Evolutionary conservation across 140 eudicot genomes (phyloP).

Genomic region (Senecio squalidus): DNA sequence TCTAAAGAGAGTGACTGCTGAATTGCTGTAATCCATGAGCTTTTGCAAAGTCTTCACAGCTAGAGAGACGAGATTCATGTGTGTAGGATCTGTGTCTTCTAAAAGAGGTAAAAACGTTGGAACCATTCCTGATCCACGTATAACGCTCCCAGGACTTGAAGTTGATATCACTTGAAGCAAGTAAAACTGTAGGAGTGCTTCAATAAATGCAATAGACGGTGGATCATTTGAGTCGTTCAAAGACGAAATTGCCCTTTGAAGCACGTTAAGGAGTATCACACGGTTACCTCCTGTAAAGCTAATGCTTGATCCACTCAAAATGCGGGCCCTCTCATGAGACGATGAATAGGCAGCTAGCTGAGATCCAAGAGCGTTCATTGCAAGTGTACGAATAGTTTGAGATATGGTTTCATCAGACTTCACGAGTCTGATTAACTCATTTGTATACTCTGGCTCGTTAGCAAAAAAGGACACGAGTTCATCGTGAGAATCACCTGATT

Average conservation of each 20-base stretch:
- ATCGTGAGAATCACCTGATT: slow-evolving; percentile 89
- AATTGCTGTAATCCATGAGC: slow-evolving; percentile 99
- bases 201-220: slow-evolving; percentile 79
- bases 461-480: slow-evolving; percentile 95
- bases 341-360: slow-evolving; percentile 94
- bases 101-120: slow-evolving; percentile 93
- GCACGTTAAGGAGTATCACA: slow-evolving; percentile 75
- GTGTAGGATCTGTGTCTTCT: slow-evolving; percentile 74
- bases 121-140: slow-evolving; percentile 96
- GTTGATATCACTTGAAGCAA: slow-evolving; percentile 95
- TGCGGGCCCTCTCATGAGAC: slow-evolving; percentile 91
- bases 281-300: slow-evolving; percentile 96
- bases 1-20: slow-evolving; percentile 93
- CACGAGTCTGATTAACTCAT: slow-evolving; percentile 85
- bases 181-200: slow-evolving; percentile 92
- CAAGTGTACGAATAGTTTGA: slow-evolving; percentile 74
- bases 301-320: slow-evolving; percentile 84
- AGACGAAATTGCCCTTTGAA: slow-evolving; percentile 90
- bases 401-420: slow-evolving; percentile 81
- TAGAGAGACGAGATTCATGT: slow-evolving; percentile 84
- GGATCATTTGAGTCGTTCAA: slow-evolving; percentile 66
- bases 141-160: slow-evolving; percentile 82
- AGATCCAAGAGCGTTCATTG: slow-evolving; percentile 93
- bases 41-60: slow-evolving; percentile 93
- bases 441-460: slow-evolving; percentile 94